Base-by-base conservation (phyloP, 352 stramenopile genomes). In the Pseudoperonospora humuli region DNA sequence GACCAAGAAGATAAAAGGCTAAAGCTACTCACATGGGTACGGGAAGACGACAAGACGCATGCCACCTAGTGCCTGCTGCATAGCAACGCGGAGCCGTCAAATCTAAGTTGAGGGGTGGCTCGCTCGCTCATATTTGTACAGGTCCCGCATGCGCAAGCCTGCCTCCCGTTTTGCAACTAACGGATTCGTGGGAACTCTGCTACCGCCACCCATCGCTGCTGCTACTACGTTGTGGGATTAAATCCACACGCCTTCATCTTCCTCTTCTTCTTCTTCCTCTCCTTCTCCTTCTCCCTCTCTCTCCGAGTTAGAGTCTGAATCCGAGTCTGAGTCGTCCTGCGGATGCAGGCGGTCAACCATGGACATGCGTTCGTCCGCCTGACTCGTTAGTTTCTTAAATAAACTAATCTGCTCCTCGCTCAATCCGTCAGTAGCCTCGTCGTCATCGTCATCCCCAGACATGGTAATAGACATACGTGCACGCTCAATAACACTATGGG, bases 331-430 rank as follows among this genome's bases (percentile, higher is more conserved):
- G 39, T 84, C 70, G 55, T 81, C 75, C 20, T 86, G 69, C 24
- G 77, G 77, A 56, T 93, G 76, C 49, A 86, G 52, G 10, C 70
- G 65, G 51, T 90, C 80, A 48, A 93, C 74, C 58, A 84, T 87
- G 50, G 80, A 93, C 75, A 78, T 70, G 37, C 80, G 80, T 61
- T 93, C 77, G 25, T 93, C 80, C 21, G 77, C 76, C 44, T 93
- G 69, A 64, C 59, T 87, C 53, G 75, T 89, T 61, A 93, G 77
- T 74, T 93, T 93, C 75, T 90, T 90, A 67, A 93, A 93, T 79
- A 93, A 82, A 76, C 69, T 89, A 76, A 93, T 89, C 54, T 93
- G 80, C 46, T 90, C 77, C 17, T 85, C 69, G 57, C 67, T 89
- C 53, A 93, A 45, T 19, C 72, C 77, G 37, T 75, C 72, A 33